Evolutionary conservation across 129 eudicot genomes (phyloP).

Genomic region (Dittrichia graveolens): DNA sequence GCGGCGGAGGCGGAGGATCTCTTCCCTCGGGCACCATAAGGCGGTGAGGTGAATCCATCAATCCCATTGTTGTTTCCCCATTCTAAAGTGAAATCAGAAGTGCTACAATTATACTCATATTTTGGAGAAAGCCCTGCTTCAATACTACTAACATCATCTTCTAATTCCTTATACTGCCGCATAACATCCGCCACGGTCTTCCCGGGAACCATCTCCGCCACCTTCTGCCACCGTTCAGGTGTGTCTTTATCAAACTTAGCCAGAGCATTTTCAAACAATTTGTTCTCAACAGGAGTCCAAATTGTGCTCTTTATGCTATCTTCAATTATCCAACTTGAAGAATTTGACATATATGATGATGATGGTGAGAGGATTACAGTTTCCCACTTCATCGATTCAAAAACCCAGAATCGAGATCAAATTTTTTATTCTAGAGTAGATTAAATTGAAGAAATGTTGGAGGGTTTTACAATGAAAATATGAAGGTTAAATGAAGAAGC

Average conservation of each 20-base stretch:
- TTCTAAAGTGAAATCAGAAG: constrained; percentile 73
- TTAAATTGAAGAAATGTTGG: constrained; percentile 10
- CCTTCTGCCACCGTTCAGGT: constrained; percentile 65
- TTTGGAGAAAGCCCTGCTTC: constrained; percentile 87
- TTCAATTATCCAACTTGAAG: constrained; percentile 39
- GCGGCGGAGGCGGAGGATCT: constrained; percentile 41
- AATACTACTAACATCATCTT: constrained; percentile 89
- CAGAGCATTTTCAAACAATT: constrained; percentile 52
- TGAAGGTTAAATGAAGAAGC: constrained; percentile 29
- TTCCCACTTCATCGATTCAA: constrained; percentile 36
- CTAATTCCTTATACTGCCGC: constrained; percentile 75
- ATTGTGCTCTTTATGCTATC: constrained; percentile 36
- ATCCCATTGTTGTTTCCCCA: constrained; percentile 57
- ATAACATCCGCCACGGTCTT: constrained; percentile 76
- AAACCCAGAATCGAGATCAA: constrained; percentile 19
- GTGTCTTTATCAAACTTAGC: constrained; percentile 58
- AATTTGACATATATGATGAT: constrained; percentile 32
- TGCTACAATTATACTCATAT: constrained; percentile 54
- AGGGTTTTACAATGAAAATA: constrained; percentile 28
- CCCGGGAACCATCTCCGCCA: constrained; percentile 94
- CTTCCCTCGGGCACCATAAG: constrained; percentile 48
- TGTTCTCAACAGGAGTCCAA: constrained; percentile 56
- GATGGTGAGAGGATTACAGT: constrained; percentile 31
- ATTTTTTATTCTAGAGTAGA: constrained; percentile 6
- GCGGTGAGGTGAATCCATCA: constrained; percentile 44